Percentiles rank a stretch among this genome's conserved stretches.
Evolutionary conservation across 1,284 basidiomycete species (phyloP).

Genomic region (Lentinula novae-zelandiae): DNA sequence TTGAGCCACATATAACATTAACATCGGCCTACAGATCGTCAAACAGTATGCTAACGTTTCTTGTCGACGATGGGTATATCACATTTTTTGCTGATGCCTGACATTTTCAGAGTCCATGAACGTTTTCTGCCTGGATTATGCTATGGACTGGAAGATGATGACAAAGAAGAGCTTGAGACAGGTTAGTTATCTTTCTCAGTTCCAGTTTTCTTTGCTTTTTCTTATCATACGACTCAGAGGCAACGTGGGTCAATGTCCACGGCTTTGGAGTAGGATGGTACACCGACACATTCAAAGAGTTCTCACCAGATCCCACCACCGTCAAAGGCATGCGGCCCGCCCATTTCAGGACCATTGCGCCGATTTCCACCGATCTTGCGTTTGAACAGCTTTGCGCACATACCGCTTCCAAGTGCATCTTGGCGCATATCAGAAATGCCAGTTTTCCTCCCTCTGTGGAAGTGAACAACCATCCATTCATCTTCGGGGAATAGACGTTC

Average conservation of each 20-base stretch:
- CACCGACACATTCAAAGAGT: neutral
- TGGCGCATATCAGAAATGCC: neutral
- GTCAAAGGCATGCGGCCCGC: neutral
- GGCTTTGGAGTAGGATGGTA: neutral
- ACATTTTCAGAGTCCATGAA: neutral
- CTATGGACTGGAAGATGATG: neutral
- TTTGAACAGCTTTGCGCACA: neutral
- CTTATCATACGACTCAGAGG: neutral
- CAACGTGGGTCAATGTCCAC: neutral
- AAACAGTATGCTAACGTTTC: neutral
- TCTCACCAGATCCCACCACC: neutral
- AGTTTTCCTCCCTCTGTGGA: conserved; percentile 1
- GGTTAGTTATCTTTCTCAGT: neutral
- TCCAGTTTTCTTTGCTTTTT: neutral
- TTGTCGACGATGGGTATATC: neutral
- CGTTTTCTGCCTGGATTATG: neutral
- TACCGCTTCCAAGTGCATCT: neutral
- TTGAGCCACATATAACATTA: neutral
- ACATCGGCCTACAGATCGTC: neutral
- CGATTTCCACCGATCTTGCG: neutral
- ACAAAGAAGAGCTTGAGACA: neutral
- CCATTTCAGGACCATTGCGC: neutral
- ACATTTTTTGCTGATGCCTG: too few relatives aligned
- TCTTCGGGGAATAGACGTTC: neutral
- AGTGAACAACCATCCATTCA: neutral